phyloP scores from a whole-genome alignment of 345 rosid genomes.

The Euphorbia lathyris region DNA sequence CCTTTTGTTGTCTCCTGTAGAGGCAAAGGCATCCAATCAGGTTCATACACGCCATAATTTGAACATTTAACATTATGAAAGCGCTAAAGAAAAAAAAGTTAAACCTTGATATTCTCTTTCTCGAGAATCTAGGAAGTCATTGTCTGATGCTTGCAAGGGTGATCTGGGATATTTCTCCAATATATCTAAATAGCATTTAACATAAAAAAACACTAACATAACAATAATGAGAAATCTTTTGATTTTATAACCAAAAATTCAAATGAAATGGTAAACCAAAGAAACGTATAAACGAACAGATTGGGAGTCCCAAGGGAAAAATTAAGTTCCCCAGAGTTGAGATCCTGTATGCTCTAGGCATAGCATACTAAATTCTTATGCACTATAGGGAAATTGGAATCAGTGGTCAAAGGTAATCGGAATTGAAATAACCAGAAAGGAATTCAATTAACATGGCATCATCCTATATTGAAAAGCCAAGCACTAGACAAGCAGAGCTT shows the following conservation, averaged over 20 bases:
- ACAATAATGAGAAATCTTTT: background rate
- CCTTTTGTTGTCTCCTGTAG: conserved; percentile 68
- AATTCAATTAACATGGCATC: background rate
- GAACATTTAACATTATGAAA: background rate
- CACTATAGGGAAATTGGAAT: conserved; percentile 40
- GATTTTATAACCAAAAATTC: too few relatives aligned
- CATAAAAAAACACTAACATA: background rate
- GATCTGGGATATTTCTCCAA: conserved; percentile 79
- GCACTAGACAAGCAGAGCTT: background rate
- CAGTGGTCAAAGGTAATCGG: conserved; percentile 13
- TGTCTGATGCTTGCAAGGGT: conserved; percentile 54
- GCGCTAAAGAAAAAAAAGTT: background rate
- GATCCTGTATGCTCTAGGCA: conserved; percentile 52
- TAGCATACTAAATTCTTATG: conserved; percentile 62
- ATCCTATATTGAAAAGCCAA: background rate
- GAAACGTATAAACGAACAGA: background rate
- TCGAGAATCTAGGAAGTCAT: conserved; percentile 26
- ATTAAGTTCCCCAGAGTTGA: conserved; percentile 17
- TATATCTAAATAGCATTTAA: conserved; percentile 59
- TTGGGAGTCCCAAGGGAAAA: background rate
- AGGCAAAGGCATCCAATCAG: conserved; percentile 21
- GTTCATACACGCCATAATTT: background rate
- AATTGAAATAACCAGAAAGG: background rate
- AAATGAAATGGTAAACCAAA: too few relatives aligned
- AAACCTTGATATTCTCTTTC: conserved; percentile 32